phyloP scores from a whole-genome alignment of 2,329 filamentous ascomycete species.

The Phaeosphaeriaceae sp. region DNA sequence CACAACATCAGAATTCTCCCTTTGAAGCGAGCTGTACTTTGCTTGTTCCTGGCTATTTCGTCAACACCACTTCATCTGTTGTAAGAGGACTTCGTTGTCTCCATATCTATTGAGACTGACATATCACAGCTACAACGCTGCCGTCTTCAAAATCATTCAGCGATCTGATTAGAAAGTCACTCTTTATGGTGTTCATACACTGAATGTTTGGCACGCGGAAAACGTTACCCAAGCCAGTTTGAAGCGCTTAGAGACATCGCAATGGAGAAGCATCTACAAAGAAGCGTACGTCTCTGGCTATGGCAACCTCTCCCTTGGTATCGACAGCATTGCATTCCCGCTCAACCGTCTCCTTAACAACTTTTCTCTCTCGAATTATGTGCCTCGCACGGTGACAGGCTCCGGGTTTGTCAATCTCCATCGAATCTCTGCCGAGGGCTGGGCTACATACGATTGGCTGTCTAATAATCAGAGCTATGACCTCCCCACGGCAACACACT shows the following conservation, averaged over 20 bases:
- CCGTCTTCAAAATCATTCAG: background rate
- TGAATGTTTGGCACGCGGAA: too few relatives aligned
- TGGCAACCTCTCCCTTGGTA: background rate
- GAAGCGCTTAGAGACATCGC: background rate
- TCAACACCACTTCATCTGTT: conserved; percentile 50
- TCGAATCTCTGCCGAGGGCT: background rate
- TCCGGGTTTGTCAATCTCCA: background rate
- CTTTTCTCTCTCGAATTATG: background rate
- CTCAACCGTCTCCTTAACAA: background rate
- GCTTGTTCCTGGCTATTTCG: conserved; percentile 23
- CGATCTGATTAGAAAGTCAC: background rate
- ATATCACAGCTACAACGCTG: background rate
- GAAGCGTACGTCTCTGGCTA: background rate
- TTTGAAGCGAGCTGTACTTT: conserved; percentile 4
- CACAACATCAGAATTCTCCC: conserved; percentile 42
- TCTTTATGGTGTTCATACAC: too few relatives aligned
- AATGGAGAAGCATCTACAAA: background rate
- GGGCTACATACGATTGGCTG: background rate
- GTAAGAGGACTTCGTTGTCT: conserved; percentile 17
- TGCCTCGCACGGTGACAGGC: background rate
- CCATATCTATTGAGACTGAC: background rate
- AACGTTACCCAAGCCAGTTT: too few relatives aligned
- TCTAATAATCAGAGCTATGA: background rate
- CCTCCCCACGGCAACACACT: background rate
- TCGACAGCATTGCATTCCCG: background rate